Evolutionary conservation across 441 rosid species (phyloP).

Genomic region (Pelargonium cotyledonis): DNA sequence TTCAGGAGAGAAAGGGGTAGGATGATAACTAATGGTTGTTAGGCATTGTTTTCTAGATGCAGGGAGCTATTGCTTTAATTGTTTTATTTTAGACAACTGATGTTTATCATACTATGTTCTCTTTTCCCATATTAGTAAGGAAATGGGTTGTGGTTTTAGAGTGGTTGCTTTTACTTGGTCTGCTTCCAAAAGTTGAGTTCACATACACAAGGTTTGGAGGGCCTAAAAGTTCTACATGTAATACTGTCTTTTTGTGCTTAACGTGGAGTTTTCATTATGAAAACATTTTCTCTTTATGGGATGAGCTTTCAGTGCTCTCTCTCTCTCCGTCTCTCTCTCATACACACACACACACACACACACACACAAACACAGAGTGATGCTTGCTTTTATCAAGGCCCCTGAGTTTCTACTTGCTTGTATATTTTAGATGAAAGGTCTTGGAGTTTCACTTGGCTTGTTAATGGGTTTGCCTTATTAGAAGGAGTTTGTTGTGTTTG

Average conservation of each 20-base stretch:
- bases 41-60: not conserved
- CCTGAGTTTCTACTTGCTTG: too few species aligned
- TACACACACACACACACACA: not conserved
- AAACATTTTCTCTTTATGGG: not conserved
- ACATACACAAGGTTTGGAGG: slow-evolving; percentile 1
- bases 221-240: not conserved
- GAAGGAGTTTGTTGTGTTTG: too few species aligned
- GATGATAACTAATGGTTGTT: not conserved
- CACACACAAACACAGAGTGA: not conserved
- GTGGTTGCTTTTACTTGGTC: not conserved
- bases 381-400: not conserved
- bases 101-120: not conserved
- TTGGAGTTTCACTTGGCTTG: too few species aligned
- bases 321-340: too few species aligned
- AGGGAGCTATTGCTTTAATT: slow-evolving; percentile 1
- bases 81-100: not conserved
- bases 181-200: slow-evolving; percentile 6
- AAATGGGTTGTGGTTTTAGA: not conserved
- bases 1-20: slow-evolving; percentile 1
- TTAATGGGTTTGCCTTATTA: too few species aligned
- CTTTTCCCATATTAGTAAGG: not conserved
- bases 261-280: not conserved
- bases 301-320: not conserved
- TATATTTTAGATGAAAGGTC: too few species aligned
- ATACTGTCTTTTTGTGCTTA: not conserved